Conservation (phyloP, 1,139 yeast genomes). For the Hyphopichia khmerensis region DNA sequence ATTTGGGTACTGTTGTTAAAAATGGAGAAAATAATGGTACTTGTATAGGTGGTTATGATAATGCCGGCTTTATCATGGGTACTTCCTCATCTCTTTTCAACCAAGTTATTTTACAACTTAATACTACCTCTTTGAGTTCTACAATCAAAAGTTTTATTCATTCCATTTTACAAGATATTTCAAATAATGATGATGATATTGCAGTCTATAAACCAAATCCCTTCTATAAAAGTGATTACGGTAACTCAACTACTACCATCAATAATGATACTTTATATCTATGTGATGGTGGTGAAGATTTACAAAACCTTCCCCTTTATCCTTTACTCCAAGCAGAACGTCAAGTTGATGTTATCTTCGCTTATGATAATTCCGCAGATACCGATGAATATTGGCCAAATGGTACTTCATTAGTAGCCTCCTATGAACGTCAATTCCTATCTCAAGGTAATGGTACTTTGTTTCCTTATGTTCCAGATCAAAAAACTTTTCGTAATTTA, state of each 20-base stretch:
- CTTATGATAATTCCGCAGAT: slow-evolving; percentile 51
- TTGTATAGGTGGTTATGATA: slow-evolving; percentile 74
- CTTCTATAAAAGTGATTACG: slow-evolving; percentile 45
- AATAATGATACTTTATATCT: slow-evolving; percentile 36
- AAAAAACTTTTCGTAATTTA: slow-evolving; percentile 55
- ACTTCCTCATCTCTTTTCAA: slow-evolving; percentile 82
- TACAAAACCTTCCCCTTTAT: slow-evolving; percentile 40
- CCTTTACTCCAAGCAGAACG: slow-evolving; percentile 42
- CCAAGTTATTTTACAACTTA: slow-evolving; percentile 65
- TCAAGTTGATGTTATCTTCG: slow-evolving; percentile 42
- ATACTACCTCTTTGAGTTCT: slow-evolving; percentile 54
- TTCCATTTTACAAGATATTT: slow-evolving; percentile 45
- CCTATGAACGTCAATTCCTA: slow-evolving; percentile 70
- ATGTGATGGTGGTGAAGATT: slow-evolving; percentile 47
- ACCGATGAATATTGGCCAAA: slow-evolving; percentile 42
- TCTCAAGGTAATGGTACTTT: slow-evolving; percentile 60
- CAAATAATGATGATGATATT: slow-evolving; percentile 41
- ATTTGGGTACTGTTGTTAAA: slow-evolving; percentile 66
- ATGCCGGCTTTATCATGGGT: slow-evolving; percentile 82
- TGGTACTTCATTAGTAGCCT: slow-evolving; percentile 38
- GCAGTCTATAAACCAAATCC: slow-evolving; percentile 55
- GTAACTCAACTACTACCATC: slow-evolving; percentile 27
- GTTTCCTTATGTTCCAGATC: slow-evolving; percentile 88
- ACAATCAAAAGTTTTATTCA: slow-evolving; percentile 42
- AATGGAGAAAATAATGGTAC: slow-evolving; percentile 46